These are phyloP conservation scores for Coemansia sp. DNA, from an alignment of 192 early-diverging fungal species.

Conservation along the genomic window DNA sequence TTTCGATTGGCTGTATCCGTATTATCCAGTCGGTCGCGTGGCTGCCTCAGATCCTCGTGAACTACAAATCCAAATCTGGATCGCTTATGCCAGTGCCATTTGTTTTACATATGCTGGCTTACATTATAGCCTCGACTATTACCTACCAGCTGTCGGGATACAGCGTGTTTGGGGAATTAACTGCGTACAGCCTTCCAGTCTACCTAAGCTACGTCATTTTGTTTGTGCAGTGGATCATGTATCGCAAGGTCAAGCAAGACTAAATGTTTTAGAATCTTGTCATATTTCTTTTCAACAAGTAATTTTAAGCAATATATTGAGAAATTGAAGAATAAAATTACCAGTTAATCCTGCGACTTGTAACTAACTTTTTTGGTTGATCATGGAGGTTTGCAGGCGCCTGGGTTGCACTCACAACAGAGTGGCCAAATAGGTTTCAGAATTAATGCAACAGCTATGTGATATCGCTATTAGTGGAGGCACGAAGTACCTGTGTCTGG, in stretches of 20 bases:
- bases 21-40: not conserved
- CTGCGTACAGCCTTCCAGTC: not conserved
- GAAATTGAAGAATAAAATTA: too few species aligned
- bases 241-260: too few species aligned
- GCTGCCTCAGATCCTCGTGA: slow-evolving; percentile 17
- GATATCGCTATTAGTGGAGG: too few species aligned
- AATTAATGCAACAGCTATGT: slow-evolving; percentile 73
- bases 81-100: not conserved
- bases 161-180: not conserved
- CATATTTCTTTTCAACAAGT: too few species aligned
- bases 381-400: too few species aligned
- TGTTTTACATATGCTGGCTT: not conserved
- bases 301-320: too few species aligned
- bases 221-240: too few species aligned
- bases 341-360: too few species aligned
- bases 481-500: slow-evolving; percentile 85
- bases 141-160: not conserved
- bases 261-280: too few species aligned
- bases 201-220: slow-evolving; percentile 7
- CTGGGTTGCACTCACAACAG: too few species aligned
- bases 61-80: not conserved
- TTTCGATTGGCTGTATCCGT: not conserved
- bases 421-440: too few species aligned
- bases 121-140: not conserved
- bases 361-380: too few species aligned